Percentiles rank a stretch among this genome's conserved stretches.
These are phyloP conservation scores for Blastobotrys malaysiensis DNA, from an alignment of 1,139 yeast species.

Conservation along the genomic window DNA sequence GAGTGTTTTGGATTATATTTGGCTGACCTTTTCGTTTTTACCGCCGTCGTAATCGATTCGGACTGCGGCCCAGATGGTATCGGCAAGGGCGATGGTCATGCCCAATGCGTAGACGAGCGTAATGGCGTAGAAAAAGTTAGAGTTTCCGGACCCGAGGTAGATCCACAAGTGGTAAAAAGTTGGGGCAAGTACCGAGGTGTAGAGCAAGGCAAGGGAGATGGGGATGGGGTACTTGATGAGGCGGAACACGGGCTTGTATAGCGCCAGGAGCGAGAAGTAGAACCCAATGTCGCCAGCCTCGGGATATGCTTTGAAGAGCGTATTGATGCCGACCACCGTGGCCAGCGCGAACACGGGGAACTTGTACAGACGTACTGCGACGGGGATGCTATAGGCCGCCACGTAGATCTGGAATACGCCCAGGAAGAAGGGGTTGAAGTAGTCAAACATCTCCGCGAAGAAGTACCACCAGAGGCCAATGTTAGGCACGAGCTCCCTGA, in stretches of 20 bases:
- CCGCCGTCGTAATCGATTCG: conserved; percentile 63
- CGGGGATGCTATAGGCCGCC: conserved; percentile 64
- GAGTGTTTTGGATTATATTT: conserved; percentile 15
- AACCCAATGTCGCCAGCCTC: conserved; percentile 79
- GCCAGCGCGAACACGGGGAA: conserved; percentile 61
- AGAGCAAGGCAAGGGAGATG: conserved; percentile 42
- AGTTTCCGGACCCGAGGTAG: conserved; percentile 87
- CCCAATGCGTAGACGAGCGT: conserved; percentile 77
- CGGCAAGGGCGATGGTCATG: conserved; percentile 63
- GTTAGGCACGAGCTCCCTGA: conserved; percentile 72
- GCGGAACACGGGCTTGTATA: conserved; percentile 42
- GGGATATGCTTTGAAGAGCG: conserved; percentile 81
- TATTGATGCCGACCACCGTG: conserved; percentile 57
- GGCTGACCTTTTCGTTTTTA: conserved; percentile 25
- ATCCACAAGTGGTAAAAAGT: conserved; percentile 94
- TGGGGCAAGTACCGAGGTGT: conserved; percentile 63
- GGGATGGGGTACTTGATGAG: conserved; percentile 41
- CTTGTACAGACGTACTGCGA: conserved; percentile 57
- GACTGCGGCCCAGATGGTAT: conserved; percentile 77
- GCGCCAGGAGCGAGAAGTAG: conserved; percentile 54
- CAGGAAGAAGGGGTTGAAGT: conserved; percentile 76
- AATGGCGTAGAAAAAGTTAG: conserved; percentile 93
- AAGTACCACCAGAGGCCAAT: conserved; percentile 98
- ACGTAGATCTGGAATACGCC: conserved; percentile 78
- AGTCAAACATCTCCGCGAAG: conserved; percentile 90